These are phyloP conservation scores for Bryoglossum gracile DNA, from an alignment of 495 filamentous ascomycete genomes.

Conservation along the genomic window DNA sequence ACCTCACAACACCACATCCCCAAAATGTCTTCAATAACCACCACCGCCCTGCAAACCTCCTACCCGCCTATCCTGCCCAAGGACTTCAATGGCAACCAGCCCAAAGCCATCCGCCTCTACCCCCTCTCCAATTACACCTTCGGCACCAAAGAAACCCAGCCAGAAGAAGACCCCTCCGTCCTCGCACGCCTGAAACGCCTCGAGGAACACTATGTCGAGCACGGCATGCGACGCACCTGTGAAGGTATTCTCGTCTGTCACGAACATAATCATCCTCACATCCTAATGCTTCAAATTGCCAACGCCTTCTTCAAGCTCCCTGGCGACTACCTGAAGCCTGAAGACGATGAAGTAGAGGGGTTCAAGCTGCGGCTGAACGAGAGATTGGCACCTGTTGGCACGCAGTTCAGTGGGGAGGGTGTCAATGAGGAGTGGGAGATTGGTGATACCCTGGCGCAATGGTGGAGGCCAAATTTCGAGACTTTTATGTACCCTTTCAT, in stretches of 20 bases:
- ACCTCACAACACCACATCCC: constrained; percentile 5
- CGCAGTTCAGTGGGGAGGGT: constrained; percentile 77
- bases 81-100: constrained; percentile 81
- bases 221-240: constrained; percentile 95
- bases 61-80: constrained; percentile 72
- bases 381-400: constrained; percentile 83
- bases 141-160: constrained; percentile 94
- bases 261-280: constrained; percentile 97
- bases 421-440: constrained; percentile 89
- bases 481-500: constrained; percentile 99
- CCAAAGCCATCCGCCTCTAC: constrained; percentile 84
- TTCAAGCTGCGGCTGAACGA: constrained; percentile 92
- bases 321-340: constrained; percentile 86
- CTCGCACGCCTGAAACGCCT: constrained; percentile 84
- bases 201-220: constrained; percentile 83
- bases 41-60: constrained; percentile 61
- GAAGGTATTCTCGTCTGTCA: constrained; percentile 96
- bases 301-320: constrained; percentile 99
- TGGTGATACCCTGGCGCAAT: constrained; percentile 89
- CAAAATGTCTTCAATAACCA: constrained; percentile 70
- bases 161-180: constrained; percentile 94
- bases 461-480: constrained; percentile 98
- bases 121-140: constrained; percentile 98
- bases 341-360: constrained; percentile 85
- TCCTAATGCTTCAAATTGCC: constrained; percentile 96